These are phyloP conservation scores for Pseudogymnoascus sp. DNA, from an alignment of 2,329 filamentous ascomycete species.

Conservation along the genomic window DNA sequence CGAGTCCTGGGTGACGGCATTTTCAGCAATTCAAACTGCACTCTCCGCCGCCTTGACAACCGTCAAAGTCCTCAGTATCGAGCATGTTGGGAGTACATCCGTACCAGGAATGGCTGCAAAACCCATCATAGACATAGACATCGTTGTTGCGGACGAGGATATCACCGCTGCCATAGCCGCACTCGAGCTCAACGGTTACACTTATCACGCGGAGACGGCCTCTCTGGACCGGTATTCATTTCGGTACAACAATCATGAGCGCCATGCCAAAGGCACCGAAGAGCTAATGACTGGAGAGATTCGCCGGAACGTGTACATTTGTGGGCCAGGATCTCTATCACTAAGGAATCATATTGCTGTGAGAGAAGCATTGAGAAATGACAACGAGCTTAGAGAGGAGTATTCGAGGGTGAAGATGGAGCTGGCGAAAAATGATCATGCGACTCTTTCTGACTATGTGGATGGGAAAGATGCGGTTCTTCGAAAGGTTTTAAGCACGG, in stretches of 20 bases:
- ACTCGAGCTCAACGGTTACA: constrained; percentile 29
- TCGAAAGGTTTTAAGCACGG: constrained; percentile 19
- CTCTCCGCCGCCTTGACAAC: constrained; percentile 13
- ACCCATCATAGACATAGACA: constrained; percentile 43
- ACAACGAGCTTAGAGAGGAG: constrained; percentile 27
- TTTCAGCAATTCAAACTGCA: constrained; percentile 11
- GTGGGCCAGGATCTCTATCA: constrained; percentile 28
- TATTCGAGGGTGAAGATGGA: constrained; percentile 19
- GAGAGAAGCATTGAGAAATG: constrained; percentile 28
- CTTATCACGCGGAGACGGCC: constrained; percentile 31
- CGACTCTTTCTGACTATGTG: constrained; percentile 17
- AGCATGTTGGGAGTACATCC: constrained; percentile 43
- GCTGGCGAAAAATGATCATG: constrained; percentile 14
- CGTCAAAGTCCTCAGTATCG: constrained; percentile 26
- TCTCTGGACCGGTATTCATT: constrained; percentile 31
- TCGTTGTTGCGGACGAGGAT: constrained; percentile 32
- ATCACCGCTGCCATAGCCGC: constrained; percentile 26
- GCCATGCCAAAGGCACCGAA: background rate
- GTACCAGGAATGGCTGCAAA: constrained; percentile 43
- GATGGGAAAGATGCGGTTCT: constrained; percentile 19
- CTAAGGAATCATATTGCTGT: constrained; percentile 33
- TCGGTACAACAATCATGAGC: constrained; percentile 22
- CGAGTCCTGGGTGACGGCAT: constrained; percentile 15
- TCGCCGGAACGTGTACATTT: constrained; percentile 32
- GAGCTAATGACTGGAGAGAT: constrained; percentile 11